A percentile compares a stretch with the other conserved stretches of the same genome.
phyloP scores from a whole-genome alignment of 1,139 yeast genomes.

The Yarrowia galli region DNA sequence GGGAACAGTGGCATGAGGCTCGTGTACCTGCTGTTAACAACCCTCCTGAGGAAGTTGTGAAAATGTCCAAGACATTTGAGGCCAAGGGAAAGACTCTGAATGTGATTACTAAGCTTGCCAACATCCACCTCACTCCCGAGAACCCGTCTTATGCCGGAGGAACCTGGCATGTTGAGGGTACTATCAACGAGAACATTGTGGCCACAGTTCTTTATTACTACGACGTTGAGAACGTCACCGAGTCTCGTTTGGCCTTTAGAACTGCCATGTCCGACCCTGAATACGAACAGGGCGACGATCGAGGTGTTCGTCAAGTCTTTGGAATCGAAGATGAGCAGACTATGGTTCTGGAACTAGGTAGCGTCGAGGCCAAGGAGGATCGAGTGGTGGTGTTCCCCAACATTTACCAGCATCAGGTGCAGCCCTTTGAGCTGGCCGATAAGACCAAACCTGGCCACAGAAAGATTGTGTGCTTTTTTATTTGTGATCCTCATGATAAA shows the following conservation, averaged over 20 bases:
- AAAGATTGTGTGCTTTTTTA: conserved; percentile 55
- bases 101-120: conserved; percentile 56
- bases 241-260: conserved; percentile 53
- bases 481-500: conserved; percentile 54
- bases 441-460: conserved; percentile 53
- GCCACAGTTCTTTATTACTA: conserved; percentile 57
- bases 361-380: conserved; percentile 48
- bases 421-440: conserved; percentile 54
- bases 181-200: conserved; percentile 56
- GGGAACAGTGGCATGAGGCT: conserved; percentile 10
- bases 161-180: conserved; percentile 59
- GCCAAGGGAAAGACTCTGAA: conserved; percentile 46
- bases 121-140: conserved; percentile 54
- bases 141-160: conserved; percentile 56
- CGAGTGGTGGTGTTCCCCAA: conserved; percentile 55
- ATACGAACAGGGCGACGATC: conserved; percentile 53
- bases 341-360: conserved; percentile 48
- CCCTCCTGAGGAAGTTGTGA: neutral
- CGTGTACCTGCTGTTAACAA: conserved; percentile 1
- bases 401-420: conserved; percentile 55
- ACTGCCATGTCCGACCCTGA: conserved; percentile 50
- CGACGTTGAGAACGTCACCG: conserved; percentile 55
- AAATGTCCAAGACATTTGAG: neutral
- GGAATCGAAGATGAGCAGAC: conserved; percentile 51
- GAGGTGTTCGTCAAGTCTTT: conserved; percentile 48